Evolutionary conservation across 2,329 filamentous ascomycete genomes (phyloP).

Genomic region (Cadophora luteo-olivacea): DNA sequence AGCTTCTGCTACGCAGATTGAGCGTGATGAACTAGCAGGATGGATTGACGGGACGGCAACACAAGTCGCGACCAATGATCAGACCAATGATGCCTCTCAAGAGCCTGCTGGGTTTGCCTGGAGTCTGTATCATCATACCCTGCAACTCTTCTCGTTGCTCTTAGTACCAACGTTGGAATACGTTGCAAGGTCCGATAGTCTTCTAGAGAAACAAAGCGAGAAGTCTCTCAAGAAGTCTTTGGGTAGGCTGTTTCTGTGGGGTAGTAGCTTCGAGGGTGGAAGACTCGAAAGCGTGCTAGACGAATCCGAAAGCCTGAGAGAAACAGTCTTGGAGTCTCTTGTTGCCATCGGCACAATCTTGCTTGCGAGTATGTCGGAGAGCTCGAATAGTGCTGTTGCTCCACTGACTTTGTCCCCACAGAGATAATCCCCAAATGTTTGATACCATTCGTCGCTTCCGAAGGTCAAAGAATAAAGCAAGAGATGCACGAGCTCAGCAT

Average conservation of each 20-base stretch:
- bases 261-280: background rate
- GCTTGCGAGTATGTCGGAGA: background rate
- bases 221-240: background rate
- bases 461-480: background rate
- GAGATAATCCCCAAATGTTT: background rate
- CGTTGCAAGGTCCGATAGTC: background rate
- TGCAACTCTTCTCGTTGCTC: background rate
- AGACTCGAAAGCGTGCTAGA: constrained; percentile 2
- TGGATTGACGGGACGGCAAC: background rate
- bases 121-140: constrained; percentile 3
- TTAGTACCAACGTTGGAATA: background rate
- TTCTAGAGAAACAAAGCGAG: background rate
- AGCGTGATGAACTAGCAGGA: background rate
- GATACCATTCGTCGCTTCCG: background rate
- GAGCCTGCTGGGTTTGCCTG: background rate
- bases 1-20: background rate
- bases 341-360: background rate
- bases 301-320: constrained; percentile 1
- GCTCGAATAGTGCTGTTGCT: too few relatives aligned
- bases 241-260: background rate
- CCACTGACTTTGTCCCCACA: background rate
- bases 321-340: background rate
- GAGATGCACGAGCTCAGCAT: background rate
- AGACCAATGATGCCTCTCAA: background rate
- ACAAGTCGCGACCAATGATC: background rate